Evolutionary conservation across 768 basidiomycete species (phyloP), one percentile per base, ranked within the genome.

Genomic region (Rhodotorula graminis): DNA sequence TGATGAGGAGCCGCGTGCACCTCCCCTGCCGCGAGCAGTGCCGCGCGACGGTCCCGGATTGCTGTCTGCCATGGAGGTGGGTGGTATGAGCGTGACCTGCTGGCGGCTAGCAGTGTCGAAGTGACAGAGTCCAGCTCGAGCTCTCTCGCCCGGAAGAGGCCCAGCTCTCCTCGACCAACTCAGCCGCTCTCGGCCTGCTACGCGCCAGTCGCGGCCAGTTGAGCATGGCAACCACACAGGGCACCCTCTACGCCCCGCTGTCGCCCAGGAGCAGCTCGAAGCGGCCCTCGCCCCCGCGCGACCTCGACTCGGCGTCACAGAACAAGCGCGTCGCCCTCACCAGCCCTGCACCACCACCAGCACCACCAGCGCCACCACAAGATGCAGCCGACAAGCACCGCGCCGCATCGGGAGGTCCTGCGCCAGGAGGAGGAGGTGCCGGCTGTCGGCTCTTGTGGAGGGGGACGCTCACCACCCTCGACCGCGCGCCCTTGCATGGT

Each of bases 401-500:
- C 10, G 16, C n/a, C 29, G 21, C 67, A 23, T 9, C 59, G 18
- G 44, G 33, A 15, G 3, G 2, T 0, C 25, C 23, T 9, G n/a
- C 7, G 18, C n/a, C n/a, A 1, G 53, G 53, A 55, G 53, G n/a
- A 2, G 58, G 40, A 18, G 5, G n/a, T n/a, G n/a, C n/a, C 14
- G 53, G 53, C 11, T 62, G 71, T 31, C 58, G 72, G 2, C 29
- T 73, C n/a, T 37, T 73, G 6, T 73, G 72, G 72, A 50, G 72
- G 49, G 72, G 72, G 23, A 29, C 15, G 21, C 40, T 69, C 37
- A 33, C 58, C 2, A 69, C 63, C 10, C 12, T 25, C 1, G 18
- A 66, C 21, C 61, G 65, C 2, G 12, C 6, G 37, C 37, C 37
- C 31, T 27, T 74, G 23, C 50, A 71, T 55, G 73, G 73, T 65